Percentiles rank a stretch among this genome's conserved stretches.
Evolutionary conservation across 257 asterid species (phyloP).

Genomic region (Gynochthodes officinalis): DNA sequence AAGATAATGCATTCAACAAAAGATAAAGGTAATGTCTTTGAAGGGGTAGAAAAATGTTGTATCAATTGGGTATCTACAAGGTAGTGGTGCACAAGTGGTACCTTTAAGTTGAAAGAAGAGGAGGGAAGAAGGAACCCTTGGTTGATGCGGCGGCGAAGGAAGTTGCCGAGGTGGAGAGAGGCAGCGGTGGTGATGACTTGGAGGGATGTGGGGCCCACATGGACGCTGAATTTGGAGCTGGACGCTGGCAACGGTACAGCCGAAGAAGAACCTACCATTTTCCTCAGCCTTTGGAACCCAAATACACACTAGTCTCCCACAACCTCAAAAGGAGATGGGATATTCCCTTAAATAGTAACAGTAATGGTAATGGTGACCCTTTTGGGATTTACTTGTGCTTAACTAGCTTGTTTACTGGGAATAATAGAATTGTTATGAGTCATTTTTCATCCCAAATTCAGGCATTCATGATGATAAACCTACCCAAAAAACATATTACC

Average conservation of each 20-base stretch:
- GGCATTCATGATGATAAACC: too few species aligned
- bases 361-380: too few species aligned
- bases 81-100: slow-evolving; percentile 9
- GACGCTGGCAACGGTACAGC: slow-evolving; percentile 34
- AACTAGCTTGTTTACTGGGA: too few species aligned
- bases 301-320: not conserved
- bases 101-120: slow-evolving; percentile 43
- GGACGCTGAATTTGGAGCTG: slow-evolving; percentile 32
- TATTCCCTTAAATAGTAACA: too few species aligned
- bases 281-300: not conserved
- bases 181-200: slow-evolving; percentile 43
- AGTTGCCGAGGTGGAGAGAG: slow-evolving; percentile 56
- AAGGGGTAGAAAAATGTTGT: not conserved
- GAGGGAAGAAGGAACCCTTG: slow-evolving; percentile 41
- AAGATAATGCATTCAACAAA: not conserved
- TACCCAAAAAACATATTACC: too few species aligned
- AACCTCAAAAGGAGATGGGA: too few species aligned
- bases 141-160: slow-evolving; percentile 53
- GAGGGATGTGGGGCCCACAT: slow-evolving; percentile 36
- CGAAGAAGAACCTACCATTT: slow-evolving; percentile 46
- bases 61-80: not conserved
- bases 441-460: too few species aligned
- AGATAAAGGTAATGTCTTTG: not conserved
- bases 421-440: too few species aligned
- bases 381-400: too few species aligned